Conservation (phyloP, 2,329 filamentous ascomycete species). For the Aspergillus pseudoviridinutans region DNA sequence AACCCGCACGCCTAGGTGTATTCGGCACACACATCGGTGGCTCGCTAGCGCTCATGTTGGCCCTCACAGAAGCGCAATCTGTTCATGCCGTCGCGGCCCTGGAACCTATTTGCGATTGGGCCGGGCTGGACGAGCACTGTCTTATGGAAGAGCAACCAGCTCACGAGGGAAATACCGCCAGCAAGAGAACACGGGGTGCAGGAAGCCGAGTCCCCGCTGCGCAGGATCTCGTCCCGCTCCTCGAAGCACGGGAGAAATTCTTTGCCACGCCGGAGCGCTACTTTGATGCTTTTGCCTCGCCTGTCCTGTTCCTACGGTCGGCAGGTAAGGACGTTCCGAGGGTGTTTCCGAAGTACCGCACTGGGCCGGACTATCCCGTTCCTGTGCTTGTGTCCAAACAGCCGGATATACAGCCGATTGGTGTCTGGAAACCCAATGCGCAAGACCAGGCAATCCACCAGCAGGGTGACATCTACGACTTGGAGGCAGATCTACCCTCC, state of each 20-base stretch:
- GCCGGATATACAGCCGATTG: neutral
- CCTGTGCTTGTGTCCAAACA: constrained; percentile 23
- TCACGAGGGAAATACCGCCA: neutral
- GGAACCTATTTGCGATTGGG: constrained; percentile 39
- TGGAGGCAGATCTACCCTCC: neutral
- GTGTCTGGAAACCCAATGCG: constrained; percentile 9
- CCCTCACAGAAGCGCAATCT: constrained; percentile 36
- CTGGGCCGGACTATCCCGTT: constrained; percentile 30
- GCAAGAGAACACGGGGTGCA: constrained; percentile 8
- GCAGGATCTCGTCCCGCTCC: constrained; percentile 32
- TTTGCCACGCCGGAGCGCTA: constrained; percentile 37
- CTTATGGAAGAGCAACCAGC: neutral
- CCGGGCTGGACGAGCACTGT: constrained; percentile 40
- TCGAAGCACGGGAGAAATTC: constrained; percentile 31
- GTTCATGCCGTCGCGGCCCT: constrained; percentile 31
- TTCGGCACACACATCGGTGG: constrained; percentile 38
- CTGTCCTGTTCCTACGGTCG: constrained; percentile 40
- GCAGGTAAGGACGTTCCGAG: constrained; percentile 37
- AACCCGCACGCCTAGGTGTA: constrained; percentile 26
- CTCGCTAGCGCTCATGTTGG: constrained; percentile 41
- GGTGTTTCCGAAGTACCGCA: constrained; percentile 30
- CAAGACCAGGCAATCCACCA: neutral
- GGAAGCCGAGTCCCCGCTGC: constrained; percentile 18
- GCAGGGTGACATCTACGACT: neutral
- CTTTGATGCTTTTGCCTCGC: constrained; percentile 44